A percentile compares a stretch with the other conserved stretches of the same genome.
phyloP scores from a whole-genome alignment of 768 basidiomycete species.

The Phlegmacium glaucopus region DNA sequence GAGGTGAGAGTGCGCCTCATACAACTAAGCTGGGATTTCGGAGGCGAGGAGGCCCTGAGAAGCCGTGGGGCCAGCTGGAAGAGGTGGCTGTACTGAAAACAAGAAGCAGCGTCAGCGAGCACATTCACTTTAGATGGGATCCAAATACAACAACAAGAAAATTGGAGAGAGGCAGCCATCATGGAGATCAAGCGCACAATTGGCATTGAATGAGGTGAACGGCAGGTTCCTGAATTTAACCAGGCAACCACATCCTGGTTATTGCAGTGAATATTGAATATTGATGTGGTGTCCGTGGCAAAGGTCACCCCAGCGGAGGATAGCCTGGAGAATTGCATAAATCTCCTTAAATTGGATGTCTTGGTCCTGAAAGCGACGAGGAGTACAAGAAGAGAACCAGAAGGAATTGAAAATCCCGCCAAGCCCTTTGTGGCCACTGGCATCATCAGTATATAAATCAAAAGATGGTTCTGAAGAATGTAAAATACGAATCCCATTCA shows the following conservation, averaged over 20 bases:
- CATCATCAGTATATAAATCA: constrained; percentile 28
- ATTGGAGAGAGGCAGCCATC: no score
- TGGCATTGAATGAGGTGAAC: constrained; percentile 9
- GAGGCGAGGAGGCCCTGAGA: constrained; percentile 8
- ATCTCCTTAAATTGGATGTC: constrained; percentile 35
- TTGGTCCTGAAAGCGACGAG: constrained; percentile 14
- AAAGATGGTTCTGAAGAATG: constrained; percentile 6
- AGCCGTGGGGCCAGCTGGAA: constrained; percentile 24
- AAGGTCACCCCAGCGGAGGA: constrained; percentile 24
- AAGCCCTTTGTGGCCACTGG: constrained; percentile 28
- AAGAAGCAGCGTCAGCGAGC: constrained; percentile 25
- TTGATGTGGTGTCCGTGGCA: constrained; percentile 22
- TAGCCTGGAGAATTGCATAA: constrained; percentile 26
- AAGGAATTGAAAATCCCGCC: constrained; percentile 18
- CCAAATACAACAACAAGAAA: constrained; percentile 22
- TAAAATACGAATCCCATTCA: constrained; percentile 21
- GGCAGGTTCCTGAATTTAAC: constrained; percentile 7
- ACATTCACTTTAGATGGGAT: constrained; percentile 16
- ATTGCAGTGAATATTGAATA: constrained; percentile 26
- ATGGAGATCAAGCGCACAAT: constrained; percentile 12
- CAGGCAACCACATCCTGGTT: constrained; percentile 22
- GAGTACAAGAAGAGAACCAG: constrained; percentile 24
- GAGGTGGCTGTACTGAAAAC: constrained; percentile 21
- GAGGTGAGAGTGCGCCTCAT: constrained; percentile 12
- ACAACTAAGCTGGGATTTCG: constrained; percentile 18